Percentiles rank a stretch among this genome's conserved stretches.
Evolutionary conservation across 1,139 yeast species (phyloP).

Genomic region (Suhomyces terraborum): DNA sequence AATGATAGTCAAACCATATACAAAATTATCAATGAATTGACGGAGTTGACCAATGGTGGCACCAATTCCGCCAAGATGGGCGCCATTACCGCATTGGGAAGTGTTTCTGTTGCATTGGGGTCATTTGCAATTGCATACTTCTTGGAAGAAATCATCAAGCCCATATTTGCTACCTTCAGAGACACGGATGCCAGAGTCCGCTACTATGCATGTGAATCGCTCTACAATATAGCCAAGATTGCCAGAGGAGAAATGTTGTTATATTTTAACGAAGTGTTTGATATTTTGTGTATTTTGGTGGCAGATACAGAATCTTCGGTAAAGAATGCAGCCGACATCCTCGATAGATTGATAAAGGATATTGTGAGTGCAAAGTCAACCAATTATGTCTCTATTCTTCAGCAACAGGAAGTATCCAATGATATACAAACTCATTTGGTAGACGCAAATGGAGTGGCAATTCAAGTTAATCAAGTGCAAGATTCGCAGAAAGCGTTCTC

Average conservation of each 20-base stretch:
- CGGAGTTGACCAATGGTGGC: conserved; percentile 45
- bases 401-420: conserved; percentile 48
- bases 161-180: conserved; percentile 93
- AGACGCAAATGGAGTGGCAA: conserved; percentile 54
- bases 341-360: conserved; percentile 89
- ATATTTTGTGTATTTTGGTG: conserved; percentile 84
- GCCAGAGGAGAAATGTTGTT: conserved; percentile 92
- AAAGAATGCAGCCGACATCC: conserved; percentile 91
- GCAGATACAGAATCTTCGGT: conserved; percentile 93
- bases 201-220: conserved; percentile 94
- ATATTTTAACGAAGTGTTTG: conserved; percentile 93
- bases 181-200: conserved; percentile 96
- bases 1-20: conserved; percentile 66
- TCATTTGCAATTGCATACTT: conserved; percentile 58
- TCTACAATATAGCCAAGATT: conserved; percentile 94
- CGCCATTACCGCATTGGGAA: conserved; percentile 52
- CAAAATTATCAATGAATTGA: conserved; percentile 58
- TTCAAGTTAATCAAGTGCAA: conserved; percentile 62
- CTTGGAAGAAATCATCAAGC: conserved; percentile 84
- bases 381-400: conserved; percentile 80
- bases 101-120: conserved; percentile 52
- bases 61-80: conserved; percentile 53
- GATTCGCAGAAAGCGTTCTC: conserved; percentile 79
- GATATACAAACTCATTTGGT: conserved; percentile 48
- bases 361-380: conserved; percentile 96